Evolutionary conservation across 2,329 filamentous ascomycete species (phyloP), one percentile per base, ranked within the genome.

Genomic region (Magnaporthales sp.): DNA sequence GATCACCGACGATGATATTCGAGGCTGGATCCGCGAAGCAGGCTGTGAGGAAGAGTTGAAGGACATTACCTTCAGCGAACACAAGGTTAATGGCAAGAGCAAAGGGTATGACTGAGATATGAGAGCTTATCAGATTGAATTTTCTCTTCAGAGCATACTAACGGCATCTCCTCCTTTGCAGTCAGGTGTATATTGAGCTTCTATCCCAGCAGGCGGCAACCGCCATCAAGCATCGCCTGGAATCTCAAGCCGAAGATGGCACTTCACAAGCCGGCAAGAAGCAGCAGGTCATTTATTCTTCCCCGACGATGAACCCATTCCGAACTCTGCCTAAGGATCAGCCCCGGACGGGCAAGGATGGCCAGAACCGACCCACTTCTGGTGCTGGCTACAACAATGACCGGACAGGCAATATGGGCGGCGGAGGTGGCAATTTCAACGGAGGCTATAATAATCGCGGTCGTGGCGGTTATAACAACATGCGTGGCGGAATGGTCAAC

Each of bases 21-120:
- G 95, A 66, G 91, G 90, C 64, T 97, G 93, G 91, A 84, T 91
- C 27, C 88, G 88, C 70, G 85, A 91, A 70, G 91, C 90, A n/a
- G 86, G 85, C 2, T 91, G 88, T 71, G 95, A 98, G 76, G 85
- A 89, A 62, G 92, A 97, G 73, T 80, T 98, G 22, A 93, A 91
- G 73, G 95, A 98, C 68, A 87, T 99, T 65, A 97, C 93, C 0
- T 99, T 98, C 77, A 97, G 92, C 73, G 95, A 99, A 77, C 95
- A 98, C 79, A 99, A 99, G 76, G 93, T 98, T 63, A 99, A 99
- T 72, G 95, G 95, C 72, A 99, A 99, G 80, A 97, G 92, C 79
- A 97, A 98, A 81, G 94, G 95, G 93, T 96, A 83, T 70, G 88
- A 19, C 38, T 78, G 22, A 9, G 22, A 29, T 27, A 6, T 61